Base-by-base conservation (phyloP, 805 yeast species). In the Clavispora fructus region DNA sequence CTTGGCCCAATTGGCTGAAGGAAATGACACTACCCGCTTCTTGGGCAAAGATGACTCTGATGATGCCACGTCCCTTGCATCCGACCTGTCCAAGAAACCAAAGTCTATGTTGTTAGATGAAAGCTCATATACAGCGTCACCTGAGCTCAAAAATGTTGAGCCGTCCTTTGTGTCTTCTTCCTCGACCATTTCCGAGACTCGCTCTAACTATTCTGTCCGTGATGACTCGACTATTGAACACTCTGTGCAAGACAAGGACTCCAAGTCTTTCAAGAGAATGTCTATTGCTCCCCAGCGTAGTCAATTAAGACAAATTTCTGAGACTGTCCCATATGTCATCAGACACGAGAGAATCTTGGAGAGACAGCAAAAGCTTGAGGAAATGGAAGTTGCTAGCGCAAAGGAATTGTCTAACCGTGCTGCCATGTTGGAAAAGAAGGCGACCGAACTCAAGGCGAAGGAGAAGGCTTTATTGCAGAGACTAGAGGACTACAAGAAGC, bases 311-410 rank as follows among this genome's bases (percentile, higher is more conserved):
- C 86, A 83, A 59, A 81, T 87, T 46, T 83, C 90, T 38, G 92
- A 85, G 59, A 87, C 94, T 1, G 87, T 87, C 23, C 95, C 95
- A n/a, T 87, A 87, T 55, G 84, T 85, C 30, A 68, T 87, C 51
- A 78, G 87, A 60, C 92, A 86, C 62, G 92, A 87, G 63, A 77
- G 85, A 47, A 77, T 86, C 46, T 66, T 81, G 53, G 83, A 85
- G 43, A 82, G 87, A 63, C 91, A 87, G 59, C 87, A 82, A 47
- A 86, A 83, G 65, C 68, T 87, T 42, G 91, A 86, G 61, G 89
- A 86, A 55, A 67, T 87, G 66, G 95, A 87, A 62, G 83, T 83
- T 58, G 84, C 83, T 51, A 79, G 87, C 44, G 94, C 92, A 0
- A 76, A 75, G 58, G 92, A 85, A 57, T 69, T 87, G 57, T 80